Conservation (phyloP, 768 basidiomycete genomes). For the Paxillus involutus region DNA sequence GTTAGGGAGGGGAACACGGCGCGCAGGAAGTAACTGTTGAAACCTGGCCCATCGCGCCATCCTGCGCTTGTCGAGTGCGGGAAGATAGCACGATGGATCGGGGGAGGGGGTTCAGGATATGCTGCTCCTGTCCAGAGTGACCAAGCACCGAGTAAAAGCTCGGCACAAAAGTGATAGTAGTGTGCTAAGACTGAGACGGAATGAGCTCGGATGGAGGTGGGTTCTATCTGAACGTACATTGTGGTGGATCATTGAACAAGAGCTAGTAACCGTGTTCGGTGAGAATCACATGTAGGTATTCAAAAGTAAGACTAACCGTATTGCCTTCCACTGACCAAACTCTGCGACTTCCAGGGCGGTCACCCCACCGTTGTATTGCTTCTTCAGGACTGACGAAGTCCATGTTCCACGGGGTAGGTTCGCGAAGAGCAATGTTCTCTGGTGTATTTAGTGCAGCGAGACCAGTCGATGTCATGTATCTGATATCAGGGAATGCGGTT, state of each 20-base stretch:
- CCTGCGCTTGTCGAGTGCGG: slow-evolving; percentile 54
- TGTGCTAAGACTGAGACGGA: slow-evolving; percentile 59
- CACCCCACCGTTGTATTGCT: slow-evolving; percentile 63
- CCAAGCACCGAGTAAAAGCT: slow-evolving; percentile 75
- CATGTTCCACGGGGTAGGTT: slow-evolving; percentile 67
- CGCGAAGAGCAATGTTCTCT: slow-evolving; percentile 64
- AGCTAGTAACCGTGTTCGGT: slow-evolving; percentile 34
- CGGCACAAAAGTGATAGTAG: slow-evolving; percentile 87
- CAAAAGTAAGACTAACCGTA: slow-evolving; percentile 48
- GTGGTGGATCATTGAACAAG: slow-evolving; percentile 66
- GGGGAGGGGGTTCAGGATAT: slow-evolving; percentile 42
- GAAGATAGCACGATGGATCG: slow-evolving; percentile 71
- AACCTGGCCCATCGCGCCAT: slow-evolving; percentile 77
- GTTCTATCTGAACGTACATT: slow-evolving; percentile 38
- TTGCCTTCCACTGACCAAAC: slow-evolving; percentile 72
- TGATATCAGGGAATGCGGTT: slow-evolving; percentile 43
- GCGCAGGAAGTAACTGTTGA: slow-evolving; percentile 76
- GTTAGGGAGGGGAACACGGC: slow-evolving; percentile 70
- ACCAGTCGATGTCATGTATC: slow-evolving; percentile 68
- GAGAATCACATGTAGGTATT: not conserved
- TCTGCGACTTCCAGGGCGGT: slow-evolving; percentile 40
- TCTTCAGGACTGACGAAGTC: slow-evolving; percentile 57
- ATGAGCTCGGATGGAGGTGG: not conserved
- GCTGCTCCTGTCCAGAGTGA: slow-evolving; percentile 66
- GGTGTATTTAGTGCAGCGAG: slow-evolving; percentile 55